Evolutionary conservation across 495 filamentous ascomycete genomes (phyloP).

Genomic region (Rhizodiscina lignyota): DNA sequence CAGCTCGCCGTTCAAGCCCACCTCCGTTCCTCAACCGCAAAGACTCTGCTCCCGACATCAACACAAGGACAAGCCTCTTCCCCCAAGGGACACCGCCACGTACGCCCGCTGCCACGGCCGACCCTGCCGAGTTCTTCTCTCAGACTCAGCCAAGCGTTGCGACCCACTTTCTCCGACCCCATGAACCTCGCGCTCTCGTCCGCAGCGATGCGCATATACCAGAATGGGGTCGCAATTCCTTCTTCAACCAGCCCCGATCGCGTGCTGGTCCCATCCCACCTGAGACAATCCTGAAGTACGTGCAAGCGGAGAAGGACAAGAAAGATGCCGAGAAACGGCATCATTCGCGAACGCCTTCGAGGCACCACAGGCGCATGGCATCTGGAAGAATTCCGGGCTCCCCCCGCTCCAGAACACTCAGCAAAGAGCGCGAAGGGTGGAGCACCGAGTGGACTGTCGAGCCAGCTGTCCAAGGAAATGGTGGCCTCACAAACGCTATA

Average conservation of each 20-base stretch:
- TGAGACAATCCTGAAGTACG: slow-evolving; percentile 51
- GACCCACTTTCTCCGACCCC: slow-evolving; percentile 23
- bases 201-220: slow-evolving; percentile 45
- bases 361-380: no score
- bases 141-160: slow-evolving; percentile 23
- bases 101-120: slow-evolving; percentile 46
- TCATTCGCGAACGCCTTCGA: background rate
- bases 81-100: slow-evolving; percentile 28
- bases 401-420: slow-evolving; percentile 3
- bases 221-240: slow-evolving; percentile 45
- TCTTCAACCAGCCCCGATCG: slow-evolving; percentile 60
- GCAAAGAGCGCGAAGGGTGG: slow-evolving; percentile 33
- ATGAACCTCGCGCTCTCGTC: slow-evolving; percentile 25
- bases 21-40: slow-evolving; percentile 11
- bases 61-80: background rate
- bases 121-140: slow-evolving; percentile 45
- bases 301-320: slow-evolving; percentile 27
- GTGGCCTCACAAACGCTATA: slow-evolving; percentile 73
- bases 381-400: no score
- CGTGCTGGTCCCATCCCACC: slow-evolving; percentile 50
- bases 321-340: slow-evolving; percentile 16
- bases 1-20: slow-evolving; percentile 21
- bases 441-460: slow-evolving; percentile 65
- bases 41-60: background rate
- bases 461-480: slow-evolving; percentile 76